These are phyloP conservation scores for Pseudocohnilembus persalinus DNA, from an alignment of 169 alveolate genomes.

Conservation along the genomic window DNA sequence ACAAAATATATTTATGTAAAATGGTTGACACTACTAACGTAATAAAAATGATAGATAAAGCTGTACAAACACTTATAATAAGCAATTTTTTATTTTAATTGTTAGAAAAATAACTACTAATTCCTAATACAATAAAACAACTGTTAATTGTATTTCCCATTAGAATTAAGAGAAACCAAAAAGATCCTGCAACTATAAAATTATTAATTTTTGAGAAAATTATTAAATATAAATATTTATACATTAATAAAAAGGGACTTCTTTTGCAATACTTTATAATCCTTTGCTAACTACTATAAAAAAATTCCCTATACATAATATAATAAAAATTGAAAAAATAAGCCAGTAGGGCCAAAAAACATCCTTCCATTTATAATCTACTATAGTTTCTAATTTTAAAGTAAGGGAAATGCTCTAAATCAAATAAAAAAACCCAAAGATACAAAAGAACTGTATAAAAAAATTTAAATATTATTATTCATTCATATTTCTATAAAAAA, in stretches of 20 bases:
- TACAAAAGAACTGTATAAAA: not conserved
- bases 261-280: slow-evolving; percentile 6
- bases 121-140: not conserved
- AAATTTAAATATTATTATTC: not conserved
- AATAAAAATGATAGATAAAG: too few relatives aligned
- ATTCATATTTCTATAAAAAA: too few relatives aligned
- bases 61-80: too few relatives aligned
- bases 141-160: not conserved
- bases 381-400: not conserved
- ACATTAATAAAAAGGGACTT: not conserved
- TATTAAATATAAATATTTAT: slow-evolving; percentile 4
- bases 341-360: slow-evolving; percentile 26
- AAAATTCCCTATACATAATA: slow-evolving; percentile 1
- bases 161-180: slow-evolving; percentile 4
- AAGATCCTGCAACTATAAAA: not conserved
- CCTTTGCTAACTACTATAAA: slow-evolving; percentile 14
- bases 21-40: too few relatives aligned
- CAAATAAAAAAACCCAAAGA: not conserved
- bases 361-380: slow-evolving; percentile 9
- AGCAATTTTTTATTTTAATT: too few relatives aligned
- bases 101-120: not conserved
- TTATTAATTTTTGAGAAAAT: not conserved
- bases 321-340: slow-evolving; percentile 5
- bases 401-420: not conserved
- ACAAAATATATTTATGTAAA: too few relatives aligned